Percentiles rank a stretch among this genome's conserved stretches.
Conservation (phyloP, 768 basidiomycete species). For the Tephrocybe sp. region DNA sequence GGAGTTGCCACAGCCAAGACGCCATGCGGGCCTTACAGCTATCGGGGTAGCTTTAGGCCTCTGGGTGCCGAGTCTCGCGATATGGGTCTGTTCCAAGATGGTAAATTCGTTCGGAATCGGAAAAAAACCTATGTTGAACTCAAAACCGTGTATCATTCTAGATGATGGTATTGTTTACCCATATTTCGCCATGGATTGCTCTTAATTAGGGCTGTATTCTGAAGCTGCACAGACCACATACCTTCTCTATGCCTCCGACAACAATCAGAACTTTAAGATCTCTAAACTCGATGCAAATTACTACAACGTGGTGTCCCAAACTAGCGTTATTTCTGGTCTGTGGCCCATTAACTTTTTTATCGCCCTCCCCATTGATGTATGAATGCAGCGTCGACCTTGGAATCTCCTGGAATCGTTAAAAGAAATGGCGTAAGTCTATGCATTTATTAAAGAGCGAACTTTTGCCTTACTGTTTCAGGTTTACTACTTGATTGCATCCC, state of each 20-base stretch:
- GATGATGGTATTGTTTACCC: conserved; percentile 34
- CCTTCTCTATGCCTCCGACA: conserved; percentile 63
- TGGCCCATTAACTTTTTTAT: not conserved
- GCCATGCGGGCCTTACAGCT: conserved; percentile 61
- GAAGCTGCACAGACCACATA: conserved; percentile 48
- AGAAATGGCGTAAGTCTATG: conserved; percentile 41
- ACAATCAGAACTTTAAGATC: conserved; percentile 71
- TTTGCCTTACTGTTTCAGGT: conserved; percentile 25
- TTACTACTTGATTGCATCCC: conserved; percentile 59
- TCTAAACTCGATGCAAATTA: conserved; percentile 55
- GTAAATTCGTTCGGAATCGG: too few relatives aligned
- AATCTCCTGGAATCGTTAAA: conserved; percentile 62
- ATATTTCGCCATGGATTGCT: not conserved
- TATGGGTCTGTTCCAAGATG: conserved; percentile 55
- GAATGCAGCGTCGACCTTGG: conserved; percentile 47
- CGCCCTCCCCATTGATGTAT: not conserved
- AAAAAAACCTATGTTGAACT: too few relatives aligned
- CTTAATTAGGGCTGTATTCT: not conserved
- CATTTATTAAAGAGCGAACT: not conserved
- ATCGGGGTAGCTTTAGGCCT: conserved; percentile 52
- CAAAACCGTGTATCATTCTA: conserved; percentile 14
- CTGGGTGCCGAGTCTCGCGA: conserved; percentile 60
- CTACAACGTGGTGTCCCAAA: conserved; percentile 50
- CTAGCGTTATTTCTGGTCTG: conserved; percentile 43
- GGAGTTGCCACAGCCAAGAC: conserved; percentile 57